phyloP scores from a whole-genome alignment of 257 asterid species.

The Penstemon eatonii region DNA sequence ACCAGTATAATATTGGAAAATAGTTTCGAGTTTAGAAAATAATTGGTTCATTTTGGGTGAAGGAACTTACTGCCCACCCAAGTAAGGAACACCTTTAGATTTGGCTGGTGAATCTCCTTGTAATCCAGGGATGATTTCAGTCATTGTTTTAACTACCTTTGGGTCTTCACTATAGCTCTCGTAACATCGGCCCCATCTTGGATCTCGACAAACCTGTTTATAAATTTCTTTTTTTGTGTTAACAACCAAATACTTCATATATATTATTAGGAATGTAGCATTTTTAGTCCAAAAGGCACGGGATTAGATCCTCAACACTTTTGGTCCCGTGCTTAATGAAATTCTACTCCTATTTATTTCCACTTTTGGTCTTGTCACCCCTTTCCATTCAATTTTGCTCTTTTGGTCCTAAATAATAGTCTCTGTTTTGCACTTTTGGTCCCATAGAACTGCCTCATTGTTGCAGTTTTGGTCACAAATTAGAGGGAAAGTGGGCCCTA shows the following conservation, averaged over 20 bases:
- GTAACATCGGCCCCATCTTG: constrained; percentile 86
- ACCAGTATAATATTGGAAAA: not conserved
- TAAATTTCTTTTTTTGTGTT: not conserved
- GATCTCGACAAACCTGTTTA: constrained; percentile 77
- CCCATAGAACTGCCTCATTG: too few species aligned
- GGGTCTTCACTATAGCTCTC: constrained; percentile 84
- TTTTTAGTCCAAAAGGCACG: not conserved
- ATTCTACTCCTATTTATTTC: too few species aligned
- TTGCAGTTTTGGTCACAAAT: too few species aligned
- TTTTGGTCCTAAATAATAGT: too few species aligned
- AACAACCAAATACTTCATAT: not conserved
- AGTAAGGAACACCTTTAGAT: constrained; percentile 60
- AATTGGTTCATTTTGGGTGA: not conserved
- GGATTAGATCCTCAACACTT: too few species aligned
- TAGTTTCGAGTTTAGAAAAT: not conserved
- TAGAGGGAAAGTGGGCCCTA: too few species aligned
- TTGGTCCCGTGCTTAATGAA: too few species aligned
- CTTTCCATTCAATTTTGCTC: too few species aligned
- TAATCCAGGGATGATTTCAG: constrained; percentile 70
- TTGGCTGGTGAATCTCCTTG: constrained; percentile 64
- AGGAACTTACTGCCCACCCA: constrained; percentile 61
- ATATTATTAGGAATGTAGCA: not conserved
- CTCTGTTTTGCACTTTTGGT: too few species aligned
- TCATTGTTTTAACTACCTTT: constrained; percentile 57
- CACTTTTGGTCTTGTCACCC: too few species aligned